Conservation (phyloP, 345 rosid species). For the Bretschneidera sinensis region DNA sequence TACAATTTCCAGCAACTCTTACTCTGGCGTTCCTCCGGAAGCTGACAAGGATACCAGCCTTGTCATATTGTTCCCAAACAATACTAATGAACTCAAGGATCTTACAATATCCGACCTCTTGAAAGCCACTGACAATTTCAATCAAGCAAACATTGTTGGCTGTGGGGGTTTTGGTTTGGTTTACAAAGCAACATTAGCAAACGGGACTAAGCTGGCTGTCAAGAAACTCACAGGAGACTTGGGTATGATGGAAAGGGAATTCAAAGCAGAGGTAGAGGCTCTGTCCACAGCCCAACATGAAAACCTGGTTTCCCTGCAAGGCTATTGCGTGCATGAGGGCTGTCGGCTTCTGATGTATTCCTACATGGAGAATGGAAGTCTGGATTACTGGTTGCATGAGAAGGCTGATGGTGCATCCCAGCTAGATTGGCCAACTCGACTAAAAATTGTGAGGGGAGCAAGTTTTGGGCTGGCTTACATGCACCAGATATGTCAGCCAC, state of each 20-base stretch:
- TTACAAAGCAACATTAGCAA: conserved; percentile 46
- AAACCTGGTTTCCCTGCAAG: conserved; percentile 57
- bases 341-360: conserved; percentile 46
- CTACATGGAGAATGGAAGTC: conserved; percentile 57
- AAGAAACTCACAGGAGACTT: conserved; percentile 62
- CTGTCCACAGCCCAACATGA: conserved; percentile 58
- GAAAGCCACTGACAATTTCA: conserved; percentile 57
- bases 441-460: conserved; percentile 44
- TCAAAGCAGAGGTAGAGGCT: conserved; percentile 64
- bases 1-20: conserved; percentile 37
- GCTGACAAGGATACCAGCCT: conserved; percentile 45
- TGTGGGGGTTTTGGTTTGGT: conserved; percentile 66
- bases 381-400: conserved; percentile 60
- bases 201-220: conserved; percentile 47
- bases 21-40: conserved; percentile 34
- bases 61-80: conserved; percentile 43
- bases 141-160: conserved; percentile 56
- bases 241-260: conserved; percentile 57
- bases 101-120: conserved; percentile 47
- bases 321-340: conserved; percentile 51
- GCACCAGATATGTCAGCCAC: conserved; percentile 64
- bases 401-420: conserved; percentile 48
- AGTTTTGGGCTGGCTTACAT: conserved; percentile 52
- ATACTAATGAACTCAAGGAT: conserved; percentile 43
- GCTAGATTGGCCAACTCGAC: conserved; percentile 54